Conservation (phyloP, 2,329 filamentous ascomycete genomes). For the Aspergillus versicolor region DNA sequence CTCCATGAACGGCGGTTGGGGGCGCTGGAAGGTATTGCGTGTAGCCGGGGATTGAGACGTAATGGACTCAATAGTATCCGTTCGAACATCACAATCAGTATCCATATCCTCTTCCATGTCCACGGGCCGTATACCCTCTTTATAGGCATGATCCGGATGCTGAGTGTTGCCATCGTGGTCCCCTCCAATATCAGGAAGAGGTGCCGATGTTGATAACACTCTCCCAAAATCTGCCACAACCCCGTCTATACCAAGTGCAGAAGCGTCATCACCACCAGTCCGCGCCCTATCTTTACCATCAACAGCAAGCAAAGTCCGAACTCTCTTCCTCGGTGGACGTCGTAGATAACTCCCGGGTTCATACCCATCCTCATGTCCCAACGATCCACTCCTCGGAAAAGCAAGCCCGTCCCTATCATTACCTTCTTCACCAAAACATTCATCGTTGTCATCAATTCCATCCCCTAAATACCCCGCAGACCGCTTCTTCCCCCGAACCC, state of each 20-base stretch:
- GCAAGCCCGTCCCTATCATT: neutral
- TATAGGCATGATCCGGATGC: neutral
- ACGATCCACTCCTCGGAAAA: neutral
- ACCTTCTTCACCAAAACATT: neutral
- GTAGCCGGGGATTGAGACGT: neutral
- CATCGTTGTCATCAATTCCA: neutral
- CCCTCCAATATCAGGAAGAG: neutral
- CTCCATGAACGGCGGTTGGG: neutral
- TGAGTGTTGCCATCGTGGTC: neutral
- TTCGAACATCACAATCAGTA: neutral
- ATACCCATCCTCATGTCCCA: neutral
- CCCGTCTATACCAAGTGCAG: neutral
- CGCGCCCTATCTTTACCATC: neutral
- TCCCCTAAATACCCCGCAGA: neutral
- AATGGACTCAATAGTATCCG: neutral
- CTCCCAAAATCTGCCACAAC: neutral
- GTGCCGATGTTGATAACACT: neutral
- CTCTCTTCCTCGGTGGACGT: slow-evolving; percentile 8
- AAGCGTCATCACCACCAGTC: neutral
- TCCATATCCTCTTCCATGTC: neutral
- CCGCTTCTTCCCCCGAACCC: neutral
- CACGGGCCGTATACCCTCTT: neutral
- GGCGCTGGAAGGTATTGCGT: neutral
- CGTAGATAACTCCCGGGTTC: neutral
- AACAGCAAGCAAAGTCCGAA: neutral